Conservation (phyloP, 805 yeast species). For the Lipomyces yamanashiensis region DNA sequence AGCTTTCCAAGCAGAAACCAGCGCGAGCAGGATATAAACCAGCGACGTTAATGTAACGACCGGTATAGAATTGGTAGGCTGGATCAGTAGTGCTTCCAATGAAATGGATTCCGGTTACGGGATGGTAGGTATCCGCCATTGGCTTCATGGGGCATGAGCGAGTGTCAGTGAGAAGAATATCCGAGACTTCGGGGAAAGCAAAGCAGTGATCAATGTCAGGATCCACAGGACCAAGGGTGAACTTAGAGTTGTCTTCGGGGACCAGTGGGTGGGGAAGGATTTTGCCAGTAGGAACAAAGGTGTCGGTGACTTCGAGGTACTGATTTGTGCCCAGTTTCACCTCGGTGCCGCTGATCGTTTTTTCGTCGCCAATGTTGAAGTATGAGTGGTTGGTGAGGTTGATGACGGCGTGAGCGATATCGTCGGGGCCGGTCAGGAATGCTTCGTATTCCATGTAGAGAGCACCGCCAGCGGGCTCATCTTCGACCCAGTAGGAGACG, state of each 20-base stretch:
- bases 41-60: slow-evolving; percentile 52
- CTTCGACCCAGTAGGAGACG: slow-evolving; percentile 53
- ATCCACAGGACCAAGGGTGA: slow-evolving; percentile 44
- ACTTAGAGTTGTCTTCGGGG: slow-evolving; percentile 35
- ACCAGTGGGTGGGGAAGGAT: slow-evolving; percentile 42
- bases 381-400: slow-evolving; percentile 68
- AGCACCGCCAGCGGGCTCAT: slow-evolving; percentile 44
- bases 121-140: slow-evolving; percentile 53
- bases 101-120: slow-evolving; percentile 51
- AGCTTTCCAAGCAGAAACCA: slow-evolving; percentile 69
- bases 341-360: slow-evolving; percentile 49
- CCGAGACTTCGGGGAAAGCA: slow-evolving; percentile 46
- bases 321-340: slow-evolving; percentile 49
- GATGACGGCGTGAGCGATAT: slow-evolving; percentile 54
- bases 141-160: slow-evolving; percentile 47
- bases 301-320: slow-evolving; percentile 51
- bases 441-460: slow-evolving; percentile 57
- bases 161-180: slow-evolving; percentile 52
- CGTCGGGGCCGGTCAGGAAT: slow-evolving; percentile 43
- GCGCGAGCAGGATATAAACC: slow-evolving; percentile 45
- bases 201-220: slow-evolving; percentile 57
- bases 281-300: slow-evolving; percentile 56
- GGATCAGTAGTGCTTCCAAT: slow-evolving; percentile 64
- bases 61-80: slow-evolving; percentile 67
- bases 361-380: slow-evolving; percentile 51